These are phyloP conservation scores for Sporobolomyces pararoseus DNA, from an alignment of 768 basidiomycete genomes.

Conservation along the genomic window DNA sequence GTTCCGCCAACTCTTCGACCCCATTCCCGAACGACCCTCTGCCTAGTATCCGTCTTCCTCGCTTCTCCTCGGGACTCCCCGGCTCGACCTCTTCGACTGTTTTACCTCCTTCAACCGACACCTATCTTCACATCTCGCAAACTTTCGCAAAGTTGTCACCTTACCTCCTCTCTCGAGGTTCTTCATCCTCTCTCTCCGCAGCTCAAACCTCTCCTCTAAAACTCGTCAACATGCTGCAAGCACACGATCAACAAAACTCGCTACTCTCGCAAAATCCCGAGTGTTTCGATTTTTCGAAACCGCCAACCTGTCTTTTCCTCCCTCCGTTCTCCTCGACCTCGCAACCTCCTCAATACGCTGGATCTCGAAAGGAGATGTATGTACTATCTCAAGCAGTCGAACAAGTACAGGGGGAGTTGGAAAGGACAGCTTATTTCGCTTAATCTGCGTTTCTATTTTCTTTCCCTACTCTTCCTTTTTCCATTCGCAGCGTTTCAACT, in stretches of 20 bases:
- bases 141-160: neutral
- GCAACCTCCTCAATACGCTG: neutral
- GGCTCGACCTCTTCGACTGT: neutral
- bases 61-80: neutral
- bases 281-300: slow-evolving; percentile 3
- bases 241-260: neutral
- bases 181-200: neutral
- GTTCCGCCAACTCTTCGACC: neutral
- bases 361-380: neutral
- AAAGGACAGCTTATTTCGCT: neutral
- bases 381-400: neutral
- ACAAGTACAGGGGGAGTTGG: neutral
- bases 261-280: neutral
- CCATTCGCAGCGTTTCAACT: neutral
- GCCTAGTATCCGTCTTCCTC: neutral
- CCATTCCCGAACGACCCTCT: neutral
- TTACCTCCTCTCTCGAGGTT: neutral
- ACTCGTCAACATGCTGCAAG: slow-evolving; percentile 1
- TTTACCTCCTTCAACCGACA: slow-evolving; percentile 2
- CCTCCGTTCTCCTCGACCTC: neutral
- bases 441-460: neutral
- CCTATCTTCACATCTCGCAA: slow-evolving; percentile 10
- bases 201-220: neutral
- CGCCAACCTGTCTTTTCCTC: slow-evolving; percentile 9
- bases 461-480: neutral